Percentiles rank a stretch among this genome's conserved stretches.
Evolutionary conservation across 345 rosid species (phyloP).

Genomic region (Camelina laxa): DNA sequence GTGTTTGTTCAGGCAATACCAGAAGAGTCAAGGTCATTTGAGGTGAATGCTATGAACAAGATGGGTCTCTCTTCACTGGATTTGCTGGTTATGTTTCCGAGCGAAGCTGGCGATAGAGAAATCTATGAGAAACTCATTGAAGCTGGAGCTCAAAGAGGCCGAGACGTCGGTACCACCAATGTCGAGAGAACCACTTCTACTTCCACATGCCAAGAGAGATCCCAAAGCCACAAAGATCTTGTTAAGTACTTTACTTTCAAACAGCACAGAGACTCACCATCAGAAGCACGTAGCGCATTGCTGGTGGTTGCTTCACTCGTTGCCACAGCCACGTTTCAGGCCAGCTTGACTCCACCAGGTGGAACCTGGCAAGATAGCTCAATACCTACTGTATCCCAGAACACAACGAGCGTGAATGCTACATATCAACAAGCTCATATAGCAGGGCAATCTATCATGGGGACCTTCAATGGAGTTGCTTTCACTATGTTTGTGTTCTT

Average conservation of each 20-base stretch:
- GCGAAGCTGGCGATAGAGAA: constrained; percentile 66
- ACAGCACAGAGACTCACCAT: constrained; percentile 63
- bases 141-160: constrained; percentile 50
- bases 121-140: constrained; percentile 47
- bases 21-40: constrained; percentile 34
- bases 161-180: constrained; percentile 32
- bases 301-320: constrained; percentile 58
- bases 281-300: constrained; percentile 52
- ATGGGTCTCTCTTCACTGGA: constrained; percentile 57
- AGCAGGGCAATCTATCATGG: constrained; percentile 56
- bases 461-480: constrained; percentile 24
- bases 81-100: constrained; percentile 55
- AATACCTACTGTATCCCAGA: constrained; percentile 15
- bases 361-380: constrained; percentile 61
- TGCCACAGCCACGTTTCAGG: constrained; percentile 60
- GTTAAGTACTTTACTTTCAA: constrained; percentile 63
- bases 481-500: constrained; percentile 47
- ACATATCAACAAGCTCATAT: constrained; percentile 20
- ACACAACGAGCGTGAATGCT: constrained; percentile 20
- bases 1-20: constrained; percentile 44
- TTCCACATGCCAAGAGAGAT: constrained; percentile 31
- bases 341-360: constrained; percentile 59
- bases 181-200: constrained; percentile 30
- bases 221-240: constrained; percentile 27
- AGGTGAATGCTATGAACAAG: constrained; percentile 52